Conservation (phyloP, 192 early-diverging fungal genomes). For the Linnemannia zychae region DNA sequence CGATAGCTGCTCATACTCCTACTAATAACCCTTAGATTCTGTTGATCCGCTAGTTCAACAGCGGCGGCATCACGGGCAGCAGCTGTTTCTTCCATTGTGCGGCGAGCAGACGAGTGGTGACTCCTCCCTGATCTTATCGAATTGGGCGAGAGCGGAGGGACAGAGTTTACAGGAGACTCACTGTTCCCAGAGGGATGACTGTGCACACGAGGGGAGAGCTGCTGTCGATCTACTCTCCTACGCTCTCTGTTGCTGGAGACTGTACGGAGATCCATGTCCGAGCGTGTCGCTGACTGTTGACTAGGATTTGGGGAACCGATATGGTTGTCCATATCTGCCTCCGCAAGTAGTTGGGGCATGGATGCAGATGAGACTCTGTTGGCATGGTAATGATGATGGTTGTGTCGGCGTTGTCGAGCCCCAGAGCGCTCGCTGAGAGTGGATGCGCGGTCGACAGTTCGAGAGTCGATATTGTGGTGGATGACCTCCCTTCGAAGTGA, state of each 20-base stretch:
- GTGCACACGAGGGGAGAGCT: slow-evolving; percentile 7
- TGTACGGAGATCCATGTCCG: slow-evolving; percentile 1
- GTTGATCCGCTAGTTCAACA: slow-evolving; percentile 12
- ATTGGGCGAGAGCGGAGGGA: slow-evolving; percentile 12
- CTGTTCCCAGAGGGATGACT: background rate
- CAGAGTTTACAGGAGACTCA: background rate
- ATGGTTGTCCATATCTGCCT: background rate
- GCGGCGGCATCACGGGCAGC: background rate
- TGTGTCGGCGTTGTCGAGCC: background rate
- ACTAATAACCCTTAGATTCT: slow-evolving; percentile 21
- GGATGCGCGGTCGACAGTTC: background rate
- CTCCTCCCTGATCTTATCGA: slow-evolving; percentile 20
- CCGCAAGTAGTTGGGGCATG: slow-evolving; percentile 1
- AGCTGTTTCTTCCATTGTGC: background rate
- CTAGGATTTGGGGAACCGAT: background rate
- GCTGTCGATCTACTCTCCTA: slow-evolving; percentile 8
- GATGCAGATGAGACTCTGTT: slow-evolving; percentile 4
- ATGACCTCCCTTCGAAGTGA: background rate
- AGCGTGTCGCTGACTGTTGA: background rate
- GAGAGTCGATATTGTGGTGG: background rate
- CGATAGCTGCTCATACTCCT: slow-evolving; percentile 46
- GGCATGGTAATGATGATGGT: background rate
- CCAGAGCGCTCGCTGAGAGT: background rate
- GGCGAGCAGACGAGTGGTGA: slow-evolving; percentile 20
- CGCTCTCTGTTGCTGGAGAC: background rate